Base-by-base conservation (phyloP, 2,329 filamentous ascomycete genomes). In the Pyricularia pennisetigena region DNA sequence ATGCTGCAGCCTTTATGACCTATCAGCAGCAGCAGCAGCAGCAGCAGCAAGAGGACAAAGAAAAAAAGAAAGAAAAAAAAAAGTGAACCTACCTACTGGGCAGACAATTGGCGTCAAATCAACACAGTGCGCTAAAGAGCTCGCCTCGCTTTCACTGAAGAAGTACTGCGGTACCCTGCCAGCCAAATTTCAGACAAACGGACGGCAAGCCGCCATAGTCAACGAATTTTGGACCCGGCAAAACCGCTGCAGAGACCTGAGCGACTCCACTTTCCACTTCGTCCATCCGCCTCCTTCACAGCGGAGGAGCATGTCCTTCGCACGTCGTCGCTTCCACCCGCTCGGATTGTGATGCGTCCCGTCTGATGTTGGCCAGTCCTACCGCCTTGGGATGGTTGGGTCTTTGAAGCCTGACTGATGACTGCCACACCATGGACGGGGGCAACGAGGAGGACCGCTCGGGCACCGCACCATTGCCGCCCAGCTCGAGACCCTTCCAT, bases 361-460 rank as follows among this genome's bases (percentile, higher is more conserved):
- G 35, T 66, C 64, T 66, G 64, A 66, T 49, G 64, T 66, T 49
- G 64, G 64, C 30, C 35, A 49, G 35, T 54, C 64, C 35, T 49
- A 66, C 64, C 64, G 32, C 41, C 10, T 66, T 24, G 32, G 64
- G 64, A 49, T 66, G 41, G 24, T 66, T 30, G 64, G 41, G 64
- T 66, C 24, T 35, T 49, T 66, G 35, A 66, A 65, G 57, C 67
- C 54, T 66, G 70, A 76, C 76, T 78, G 78, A 79, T 78, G 77
- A 77, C 20, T 59, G 23, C 66, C 66, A 61, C 57, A 61, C 78
- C 77, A 85, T 84, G 82, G 82, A 84, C 78, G 76, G 76, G 75
- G 78, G 76, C 76, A 78, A 77, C 75, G 78, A 80, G 75, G 78
- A 80, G 75, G 78, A 78, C 75, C 75, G 74, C 74, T 74, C 73